Evolutionary conservation across 352 stramenopile genomes (phyloP), one percentile per base, ranked within the genome.

Genomic region (Peronosclerospora sorghi): DNA sequence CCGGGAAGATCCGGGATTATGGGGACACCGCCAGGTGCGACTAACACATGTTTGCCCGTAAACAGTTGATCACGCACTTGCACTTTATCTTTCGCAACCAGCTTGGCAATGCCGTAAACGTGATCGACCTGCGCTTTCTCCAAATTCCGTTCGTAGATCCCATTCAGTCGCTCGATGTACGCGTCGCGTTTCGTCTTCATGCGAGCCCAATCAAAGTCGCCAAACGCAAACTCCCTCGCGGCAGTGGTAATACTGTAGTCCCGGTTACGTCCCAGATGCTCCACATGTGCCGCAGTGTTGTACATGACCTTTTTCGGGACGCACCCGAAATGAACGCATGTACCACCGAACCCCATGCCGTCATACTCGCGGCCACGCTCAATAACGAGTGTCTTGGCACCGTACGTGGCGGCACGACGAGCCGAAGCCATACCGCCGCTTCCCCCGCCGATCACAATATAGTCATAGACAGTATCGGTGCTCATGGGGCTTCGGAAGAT

Each of bases 291-390:
- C 2, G 77, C 77, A 3, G 73, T 74, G 13, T 77, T 56, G 44
- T 73, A 86, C 94, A 99, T 98, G 44, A 98, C 83, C 63, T 99
- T 99, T 68, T 99, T 99, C 14, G 96, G 95, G 26, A 99, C 95
- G 70, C 95, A 99, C 39, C 96, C 95, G 0, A 98, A 92, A 60
- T 99, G 99, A 37, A 99, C 96, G 51, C 96, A 99, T n/a, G 96
- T 99, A 42, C 96, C 96, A 35, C 94, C 95, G 32, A 89, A 59
- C 13, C 68, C 53, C 45, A 67, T 67, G 45, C 67, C 82, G 50
- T 86, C 66, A 34, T 62, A 52, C 45, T 68, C 45, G 40, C 68
- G 70, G 30, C 71, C 64, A 41, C 74, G 76, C 63, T 99, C 96
- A 20, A 98, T 71, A 9, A 98, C 60, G 7, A 94, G 66, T 30